Evolutionary conservation across 1,284 basidiomycete genomes (phyloP), one percentile per base, ranked within the genome.

Genomic region (Pisolithus thermaeus): DNA sequence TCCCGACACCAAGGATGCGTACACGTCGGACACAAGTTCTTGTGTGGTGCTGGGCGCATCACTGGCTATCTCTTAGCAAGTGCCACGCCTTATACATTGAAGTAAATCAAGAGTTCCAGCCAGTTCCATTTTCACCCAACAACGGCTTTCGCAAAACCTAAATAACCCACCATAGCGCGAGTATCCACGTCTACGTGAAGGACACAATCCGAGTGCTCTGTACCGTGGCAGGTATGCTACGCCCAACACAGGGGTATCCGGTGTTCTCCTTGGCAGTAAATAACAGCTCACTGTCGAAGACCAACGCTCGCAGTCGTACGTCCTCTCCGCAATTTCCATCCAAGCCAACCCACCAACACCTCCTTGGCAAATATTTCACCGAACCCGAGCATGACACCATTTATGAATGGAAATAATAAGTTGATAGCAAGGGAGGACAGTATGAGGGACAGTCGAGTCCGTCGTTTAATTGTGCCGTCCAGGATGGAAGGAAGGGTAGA

Each of bases 351-450:
- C 47, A 85, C 77, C 18, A 97, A 72, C 14, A 92, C 79, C 55
- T 93, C 87, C 67, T 93, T 85, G 18, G 95, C 96, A 63, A 97
- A 95, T 52, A 99, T 93, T 72, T 99, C 96, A 23, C 96, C 96
- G 64, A 98, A 95, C 9, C 96, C 96, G 45, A 98, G 83, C 92
- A 98, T 97, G 61, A 98, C 90, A 27, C 96, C 96, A 64, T 98
- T 98, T 45, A 98, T 80, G 67, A 99, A 99, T 0, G 96, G 96
- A 40, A 98, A 75, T 2, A 94, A 70, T 53, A 99, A 70, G 69
- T 99, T 98, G 72, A 98, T 94, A 37, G 90, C 90, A 52, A 98
- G 67, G 8, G 90, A 85, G 4, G 93, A 90, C 41, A 90, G 64
- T 52, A 97, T 71, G 5, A 92, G 90, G 46, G 79, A 78, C 28